Base-by-base conservation (phyloP, 2,329 filamentous ascomycete genomes). In the Epichloe bromicola region DNA sequence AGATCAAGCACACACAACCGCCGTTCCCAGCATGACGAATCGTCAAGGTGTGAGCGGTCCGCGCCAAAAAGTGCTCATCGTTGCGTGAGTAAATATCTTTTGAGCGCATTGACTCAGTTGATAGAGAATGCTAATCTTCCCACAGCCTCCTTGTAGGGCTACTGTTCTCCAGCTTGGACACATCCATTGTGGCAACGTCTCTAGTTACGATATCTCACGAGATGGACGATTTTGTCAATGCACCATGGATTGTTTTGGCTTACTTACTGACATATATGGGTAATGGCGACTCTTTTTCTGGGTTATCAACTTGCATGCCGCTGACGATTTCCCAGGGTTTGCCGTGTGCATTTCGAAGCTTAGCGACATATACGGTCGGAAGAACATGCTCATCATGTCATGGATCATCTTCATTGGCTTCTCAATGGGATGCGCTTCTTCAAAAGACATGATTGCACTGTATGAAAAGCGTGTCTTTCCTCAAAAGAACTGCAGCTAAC, bases 201-300 rank as follows among this genome's bases (percentile, higher is more conserved):
- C 67, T 80, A 1, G 69, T 79, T n/a, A 74, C 73, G 19, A 77
- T 80, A 51, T 77, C 76, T 3, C 65, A 71, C 39, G 73, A 78
- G 46, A 64, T 79, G 15, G 57, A 69, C 8, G 71, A 79, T 55
- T 76, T 75, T 55, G 65, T 70, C 46, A 71, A 76, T 53, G 71
- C 73, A 3, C 71, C 74, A 30, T 80, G 77, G 76, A 70, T 78
- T 36, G 69, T 79, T 4, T 60, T 80, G 47, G 70, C 75, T 1
- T 80, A 80, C 55, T 67, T 80, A 10, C 60, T 80, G 20, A 75
- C 76, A 1, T 80, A 80, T 56, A 72, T 80, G 67, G 75, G 73
- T 74, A 54, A 55, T 40, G 30, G 23, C 15, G 41, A 37, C 19
- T 41, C 26, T 23, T 14, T 40, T 17, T 20, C 19, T 39, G 15